phyloP scores from a whole-genome alignment of 495 filamentous ascomycete genomes.

The Zalerion maritima region DNA sequence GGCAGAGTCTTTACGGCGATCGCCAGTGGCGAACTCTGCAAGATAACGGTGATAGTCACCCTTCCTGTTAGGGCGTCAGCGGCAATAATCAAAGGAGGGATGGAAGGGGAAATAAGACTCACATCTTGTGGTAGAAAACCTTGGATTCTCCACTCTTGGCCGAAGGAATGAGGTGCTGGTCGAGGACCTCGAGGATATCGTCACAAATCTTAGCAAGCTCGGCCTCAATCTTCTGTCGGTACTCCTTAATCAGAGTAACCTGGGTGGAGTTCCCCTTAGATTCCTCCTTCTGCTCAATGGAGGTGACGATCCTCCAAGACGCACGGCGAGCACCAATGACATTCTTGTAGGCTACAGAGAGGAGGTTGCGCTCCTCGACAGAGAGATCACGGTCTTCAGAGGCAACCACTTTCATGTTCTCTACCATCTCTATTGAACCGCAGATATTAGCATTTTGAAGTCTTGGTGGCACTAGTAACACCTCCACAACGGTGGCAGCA shows the following conservation, averaged over 20 bases:
- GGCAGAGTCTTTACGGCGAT: conserved; percentile 94
- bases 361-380: conserved; percentile 97
- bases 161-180: conserved; percentile 90
- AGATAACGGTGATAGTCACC: conserved; percentile 99
- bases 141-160: conserved; percentile 96
- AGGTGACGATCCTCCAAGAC: conserved; percentile 99
- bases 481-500: conserved; percentile 13
- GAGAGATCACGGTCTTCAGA: conserved; percentile 94
- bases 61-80: conserved; percentile 50
- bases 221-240: conserved; percentile 97
- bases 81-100: background rate
- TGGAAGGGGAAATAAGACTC: conserved; percentile 16
- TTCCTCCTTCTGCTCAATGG: conserved; percentile 99
- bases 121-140: conserved; percentile 99
- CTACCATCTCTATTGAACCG: conserved; percentile 84
- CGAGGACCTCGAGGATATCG: conserved; percentile 93
- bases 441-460: no score
- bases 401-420: conserved; percentile 99
- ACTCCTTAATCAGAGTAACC: conserved; percentile 93
- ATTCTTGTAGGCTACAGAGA: conserved; percentile 99
- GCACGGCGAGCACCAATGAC: conserved; percentile 97
- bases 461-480: background rate
- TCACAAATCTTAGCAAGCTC: conserved; percentile 99
- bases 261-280: conserved; percentile 96
- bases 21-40: conserved; percentile 93